Percentiles rank a stretch among this genome's conserved stretches.
Evolutionary conservation across 345 rosid genomes (phyloP).

Genomic region (Chamaenerion angustifolium): DNA sequence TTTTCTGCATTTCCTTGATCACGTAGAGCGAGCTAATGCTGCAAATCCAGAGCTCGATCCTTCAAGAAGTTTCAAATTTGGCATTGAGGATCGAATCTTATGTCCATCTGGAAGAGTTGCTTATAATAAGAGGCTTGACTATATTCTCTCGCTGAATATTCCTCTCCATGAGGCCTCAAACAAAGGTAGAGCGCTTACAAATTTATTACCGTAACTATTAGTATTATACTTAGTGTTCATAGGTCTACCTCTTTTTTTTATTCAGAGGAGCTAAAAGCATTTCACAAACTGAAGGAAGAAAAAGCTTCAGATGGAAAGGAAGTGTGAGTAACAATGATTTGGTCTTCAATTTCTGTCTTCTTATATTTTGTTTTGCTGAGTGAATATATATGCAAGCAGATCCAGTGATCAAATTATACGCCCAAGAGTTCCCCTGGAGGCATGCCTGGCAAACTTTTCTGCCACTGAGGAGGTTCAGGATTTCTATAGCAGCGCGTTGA

Average conservation of each 20-base stretch:
- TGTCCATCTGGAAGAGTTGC: conserved; percentile 94
- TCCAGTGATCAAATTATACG: conserved; percentile 68
- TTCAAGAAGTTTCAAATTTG: conserved; percentile 85
- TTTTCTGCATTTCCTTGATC: conserved; percentile 82
- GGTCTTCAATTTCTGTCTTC: conserved; percentile 9
- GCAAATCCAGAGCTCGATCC: conserved; percentile 62
- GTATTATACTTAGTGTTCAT: conserved; percentile 6
- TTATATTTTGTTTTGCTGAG: conserved; percentile 15
- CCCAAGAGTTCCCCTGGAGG: conserved; percentile 90
- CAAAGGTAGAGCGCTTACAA: conserved; percentile 34
- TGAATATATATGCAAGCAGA: conserved; percentile 28
- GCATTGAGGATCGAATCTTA: conserved; percentile 79
- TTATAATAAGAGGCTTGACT: conserved; percentile 76
- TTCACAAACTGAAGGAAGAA: conserved; percentile 53
- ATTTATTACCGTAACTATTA: conserved; percentile 7
- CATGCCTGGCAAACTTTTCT: conserved; percentile 77
- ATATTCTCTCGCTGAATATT: conserved; percentile 82
- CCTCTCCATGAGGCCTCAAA: conserved; percentile 84
- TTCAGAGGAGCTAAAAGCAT: conserved; percentile 70
- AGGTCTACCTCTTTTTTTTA: conserved; percentile 13
- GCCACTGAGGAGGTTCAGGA: conserved; percentile 73
- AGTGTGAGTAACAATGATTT: conserved; percentile 39
- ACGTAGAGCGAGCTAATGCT: conserved; percentile 69
- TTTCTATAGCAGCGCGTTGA: conserved; percentile 85
- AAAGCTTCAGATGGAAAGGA: conserved; percentile 53